Evolutionary conservation across 495 filamentous ascomycete genomes (phyloP), one percentile per base, ranked within the genome.

Genomic region (Aspergillus homomorphus): DNA sequence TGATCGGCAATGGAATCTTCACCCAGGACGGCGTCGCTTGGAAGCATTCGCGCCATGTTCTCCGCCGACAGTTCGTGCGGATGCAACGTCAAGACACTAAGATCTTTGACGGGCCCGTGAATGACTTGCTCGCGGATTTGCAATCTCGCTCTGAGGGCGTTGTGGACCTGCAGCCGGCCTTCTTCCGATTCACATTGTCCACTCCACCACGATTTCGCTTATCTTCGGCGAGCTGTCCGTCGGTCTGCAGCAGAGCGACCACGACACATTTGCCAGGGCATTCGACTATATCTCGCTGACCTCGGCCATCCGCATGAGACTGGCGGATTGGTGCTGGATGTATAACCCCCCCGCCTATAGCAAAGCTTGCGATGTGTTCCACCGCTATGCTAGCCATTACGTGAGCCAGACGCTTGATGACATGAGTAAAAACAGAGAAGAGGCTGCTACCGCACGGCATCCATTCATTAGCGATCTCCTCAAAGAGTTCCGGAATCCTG

Each of bases 1-100:
- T 81, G 19, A 63, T 84, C 23, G 80, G 81, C 2, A 67, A 78
- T 12, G 81, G 81, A 2, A 82, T 85, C 53, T 84, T 85, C 63
- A 74, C 76, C 0, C 74, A 81, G 45, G 78, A 84, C 30, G 82
- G 82, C 0, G 44, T 51, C 30, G 58, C 68, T 4, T 85, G 82
- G 82, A 76, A 75, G 52, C 77, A 73, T 20, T 82, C 77, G 6
- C 72, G 82, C n/a, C 74, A 77, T 20, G 62, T 82, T 16, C 67
- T 84, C 7, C 69, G 74, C 0, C 74, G 63, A 3, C 74, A 77
- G 53, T 82, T 84, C 53, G 61, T 66, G 5, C 65, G 65, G 33
- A 58, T 45, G 10, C 60, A 69, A 42, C 51, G 65, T 14, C 54
- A 68, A 43, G 60, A 63, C 10, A 51, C 56, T 14, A 42, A 65